Evolutionary conservation across 257 asterid species (phyloP), one percentile per base, ranked within the genome.

Genomic region (Nicotiana tabacum): DNA sequence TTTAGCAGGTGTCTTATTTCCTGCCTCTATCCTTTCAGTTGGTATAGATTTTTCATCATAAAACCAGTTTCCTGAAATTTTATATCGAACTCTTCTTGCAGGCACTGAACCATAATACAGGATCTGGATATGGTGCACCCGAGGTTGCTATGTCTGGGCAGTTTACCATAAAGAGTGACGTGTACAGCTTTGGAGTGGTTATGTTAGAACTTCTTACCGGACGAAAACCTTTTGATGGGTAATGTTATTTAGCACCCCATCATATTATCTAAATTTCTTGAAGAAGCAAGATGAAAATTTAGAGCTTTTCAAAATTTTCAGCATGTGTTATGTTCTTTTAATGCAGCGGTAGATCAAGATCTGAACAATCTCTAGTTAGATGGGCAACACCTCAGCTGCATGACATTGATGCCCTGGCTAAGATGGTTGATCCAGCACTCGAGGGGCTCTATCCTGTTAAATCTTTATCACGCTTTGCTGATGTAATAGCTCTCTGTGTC

Each of bases 311-410:
- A 21, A 69, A 13, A 0, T 10, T 11, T 57, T 57, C 35, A 79
- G 39, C 43, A 7, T 61, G 9, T 77, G 6, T n/a, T 57, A 60
- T 60, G 27, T 76, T 61, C 57, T 76, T 39, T 27, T 53, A 24
- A 60, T 79, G 74, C 93, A 95, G 98, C 87, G 79, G 95, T 82
- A 93, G 95, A 90, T 77, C 93, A 46, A 92, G 98, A 87, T 69
- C 91, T 4, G 99, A 96, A 85, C 99, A 96, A 86, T 93, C 95
- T 64, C 83, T 96, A 85, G 99, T 96, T 76, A 92, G 97, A 46
- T 96, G 99, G 99, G 98, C 98, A 0, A 91, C 98, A 18, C 99
- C 99, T 55, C 98, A 94, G 88, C 97, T 96, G 88, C 99, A 96
- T 66, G 98, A 96, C 82, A 94, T 96, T 17, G 99, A 96, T 60